These are phyloP conservation scores for Neofusicoccum ribis DNA, from an alignment of 2,329 filamentous ascomycete genomes.

Conservation along the genomic window DNA sequence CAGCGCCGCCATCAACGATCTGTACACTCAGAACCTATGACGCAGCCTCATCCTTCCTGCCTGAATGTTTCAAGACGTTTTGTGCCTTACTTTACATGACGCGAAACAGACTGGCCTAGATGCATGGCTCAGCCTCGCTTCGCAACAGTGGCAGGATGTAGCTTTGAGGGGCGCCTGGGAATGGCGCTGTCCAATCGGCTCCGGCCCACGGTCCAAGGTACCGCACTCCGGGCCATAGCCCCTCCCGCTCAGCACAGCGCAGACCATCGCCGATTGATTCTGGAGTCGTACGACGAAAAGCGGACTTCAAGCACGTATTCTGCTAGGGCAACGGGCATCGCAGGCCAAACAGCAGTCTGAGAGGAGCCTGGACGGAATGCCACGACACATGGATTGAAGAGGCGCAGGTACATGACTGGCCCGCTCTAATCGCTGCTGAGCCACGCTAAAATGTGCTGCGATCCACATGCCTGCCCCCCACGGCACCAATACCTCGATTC, in stretches of 20 bases:
- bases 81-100: not conserved
- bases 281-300: conserved; percentile 5
- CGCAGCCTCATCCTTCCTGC: not conserved
- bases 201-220: not conserved
- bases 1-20: not conserved
- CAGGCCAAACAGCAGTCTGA: not conserved
- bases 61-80: not conserved
- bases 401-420: not conserved
- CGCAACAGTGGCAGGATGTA: not conserved
- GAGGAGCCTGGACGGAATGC: not conserved
- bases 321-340: not conserved
- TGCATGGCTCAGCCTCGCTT: not conserved
- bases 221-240: conserved; percentile 6
- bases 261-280: conserved; percentile 1
- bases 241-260: not conserved
- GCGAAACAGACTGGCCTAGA: not conserved
- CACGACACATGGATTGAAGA: not conserved
- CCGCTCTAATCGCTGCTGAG: not conserved
- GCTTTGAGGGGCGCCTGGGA: not conserved
- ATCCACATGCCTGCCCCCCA: not conserved
- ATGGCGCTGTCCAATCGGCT: not conserved
- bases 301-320: not conserved
- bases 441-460: not conserved
- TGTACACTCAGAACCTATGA: not conserved
- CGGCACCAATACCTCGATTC: not conserved